Evolutionary conservation across 164 flowering plant species (phyloP), one percentile per base, ranked within the genome.

Genomic region (Macadamia tetraphylla): DNA sequence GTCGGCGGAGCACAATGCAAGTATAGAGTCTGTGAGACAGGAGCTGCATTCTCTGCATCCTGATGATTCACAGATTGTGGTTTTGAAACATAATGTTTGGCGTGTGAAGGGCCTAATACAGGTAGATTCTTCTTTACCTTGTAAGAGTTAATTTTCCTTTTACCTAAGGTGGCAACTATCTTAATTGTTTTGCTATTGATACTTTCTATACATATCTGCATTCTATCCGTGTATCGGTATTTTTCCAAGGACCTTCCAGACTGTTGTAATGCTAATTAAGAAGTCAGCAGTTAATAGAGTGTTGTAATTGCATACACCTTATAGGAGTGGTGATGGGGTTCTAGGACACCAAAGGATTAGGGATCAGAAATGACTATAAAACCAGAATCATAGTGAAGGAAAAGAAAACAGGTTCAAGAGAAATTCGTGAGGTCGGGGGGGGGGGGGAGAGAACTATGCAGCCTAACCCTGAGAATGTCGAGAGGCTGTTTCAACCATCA

Each of bases 101-200:
- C 89, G 92, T 29, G 88, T 87, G 18, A 88, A 84, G 77, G 92
- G 92, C 43, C 68, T 86, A 32, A 86, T 88, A 73, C 92, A 88
- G 84, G 92, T 86, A 74, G 66, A 56, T 58, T 53, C 2, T 62
- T 32, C 3, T 32, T 13, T 31, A 5, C 8, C 13, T 9, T 14
- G 17, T 12, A 10, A 9, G 55, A 51, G 9, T 11, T 53, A 1
- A 13, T 14, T 14, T 53, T 53, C 6, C 14, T 53, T 14, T 53
- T 53, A 14, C 15, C 57, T 53, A 14, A 53, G 17, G 15, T 49
- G 53, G 15, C 14, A 14, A 14, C 18, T 53, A n/a, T 53, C 57
- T 14, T 53, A 14, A 14, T 53, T 14, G 17, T 17, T 14, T 2
- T 53, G 3, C 15, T 53, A 1, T 11, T 53, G 15, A 1, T 53